These are phyloP conservation scores for Fusarium verticillioides DNA, from an alignment of 2,329 filamentous ascomycete genomes.

Conservation along the genomic window DNA sequence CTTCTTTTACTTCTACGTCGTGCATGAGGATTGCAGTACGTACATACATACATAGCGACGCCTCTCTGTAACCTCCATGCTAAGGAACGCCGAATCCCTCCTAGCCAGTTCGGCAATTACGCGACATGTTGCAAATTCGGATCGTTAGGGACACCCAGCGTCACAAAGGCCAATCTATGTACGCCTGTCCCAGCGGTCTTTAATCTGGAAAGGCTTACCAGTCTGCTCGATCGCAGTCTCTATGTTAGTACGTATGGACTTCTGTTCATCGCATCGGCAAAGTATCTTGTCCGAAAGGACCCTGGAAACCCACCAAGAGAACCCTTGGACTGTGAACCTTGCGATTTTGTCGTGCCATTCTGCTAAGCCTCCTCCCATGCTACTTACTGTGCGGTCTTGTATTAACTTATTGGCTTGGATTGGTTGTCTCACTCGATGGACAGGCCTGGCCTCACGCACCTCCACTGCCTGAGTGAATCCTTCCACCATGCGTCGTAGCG, in stretches of 20 bases:
- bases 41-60: constrained; percentile 17
- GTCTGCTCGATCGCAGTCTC: constrained; percentile 4
- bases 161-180: not conserved
- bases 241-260: not conserved
- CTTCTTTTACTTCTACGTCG: not conserved
- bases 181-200: not conserved
- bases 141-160: constrained; percentile 9
- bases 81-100: constrained; percentile 17
- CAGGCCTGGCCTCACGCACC: constrained; percentile 1
- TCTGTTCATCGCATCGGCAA: constrained; percentile 15
- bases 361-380: constrained; percentile 11
- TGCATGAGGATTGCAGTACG: not conserved
- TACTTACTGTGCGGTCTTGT: not conserved
- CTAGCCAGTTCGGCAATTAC: constrained; percentile 9
- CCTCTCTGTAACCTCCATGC: constrained; percentile 23
- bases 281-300: constrained; percentile 18
- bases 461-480: constrained; percentile 7
- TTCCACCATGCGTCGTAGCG: constrained; percentile 3
- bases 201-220: not conserved
- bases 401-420: not conserved
- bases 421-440: constrained; percentile 32
- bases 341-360: constrained; percentile 25
- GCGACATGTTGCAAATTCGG: constrained; percentile 10
- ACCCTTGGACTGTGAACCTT: constrained; percentile 26
- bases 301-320: constrained; percentile 19